These are phyloP conservation scores for Irineochytrium annulatum DNA, from an alignment of 192 early-diverging fungal species.

Conservation along the genomic window DNA sequence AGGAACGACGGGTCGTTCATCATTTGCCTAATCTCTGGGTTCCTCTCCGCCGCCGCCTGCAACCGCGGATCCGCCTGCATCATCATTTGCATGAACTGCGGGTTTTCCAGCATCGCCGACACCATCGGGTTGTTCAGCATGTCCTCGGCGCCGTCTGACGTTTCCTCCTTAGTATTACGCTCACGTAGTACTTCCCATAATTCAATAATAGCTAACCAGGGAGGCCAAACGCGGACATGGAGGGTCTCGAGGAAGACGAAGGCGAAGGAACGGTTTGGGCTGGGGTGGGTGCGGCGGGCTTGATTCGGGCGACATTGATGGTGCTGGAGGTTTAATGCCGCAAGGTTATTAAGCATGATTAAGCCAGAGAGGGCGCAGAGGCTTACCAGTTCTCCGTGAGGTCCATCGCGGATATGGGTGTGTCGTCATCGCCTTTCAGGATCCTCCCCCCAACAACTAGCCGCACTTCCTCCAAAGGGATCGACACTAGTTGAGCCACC, in stretches of 20 bases:
- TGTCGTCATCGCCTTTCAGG: constrained; percentile 17
- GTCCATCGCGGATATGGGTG: neutral
- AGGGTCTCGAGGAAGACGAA: neutral
- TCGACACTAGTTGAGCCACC: too few species aligned
- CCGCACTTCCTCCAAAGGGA: too few species aligned
- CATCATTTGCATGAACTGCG: constrained; percentile 23
- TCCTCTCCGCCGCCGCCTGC: constrained; percentile 14
- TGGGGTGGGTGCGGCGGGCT: neutral
- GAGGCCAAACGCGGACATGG: neutral
- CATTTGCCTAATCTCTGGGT: constrained; percentile 27
- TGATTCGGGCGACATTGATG: neutral
- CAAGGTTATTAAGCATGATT: too few species aligned
- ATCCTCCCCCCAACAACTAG: constrained; percentile 18
- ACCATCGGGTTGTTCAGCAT: constrained; percentile 25
- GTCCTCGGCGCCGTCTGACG: constrained; percentile 8
- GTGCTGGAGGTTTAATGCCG: constrained; percentile 11
- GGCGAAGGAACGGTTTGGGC: constrained; percentile 7
- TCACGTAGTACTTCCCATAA: neutral
- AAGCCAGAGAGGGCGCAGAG: too few species aligned
- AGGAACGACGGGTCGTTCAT: constrained; percentile 25
- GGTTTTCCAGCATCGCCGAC: constrained; percentile 24
- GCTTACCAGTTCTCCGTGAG: too few species aligned
- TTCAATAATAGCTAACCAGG: neutral
- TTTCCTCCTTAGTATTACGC: neutral
- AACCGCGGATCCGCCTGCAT: constrained; percentile 30